Conservation (phyloP, 148 eudicot genomes). For the Mesembryanthemum crystallinum region DNA sequence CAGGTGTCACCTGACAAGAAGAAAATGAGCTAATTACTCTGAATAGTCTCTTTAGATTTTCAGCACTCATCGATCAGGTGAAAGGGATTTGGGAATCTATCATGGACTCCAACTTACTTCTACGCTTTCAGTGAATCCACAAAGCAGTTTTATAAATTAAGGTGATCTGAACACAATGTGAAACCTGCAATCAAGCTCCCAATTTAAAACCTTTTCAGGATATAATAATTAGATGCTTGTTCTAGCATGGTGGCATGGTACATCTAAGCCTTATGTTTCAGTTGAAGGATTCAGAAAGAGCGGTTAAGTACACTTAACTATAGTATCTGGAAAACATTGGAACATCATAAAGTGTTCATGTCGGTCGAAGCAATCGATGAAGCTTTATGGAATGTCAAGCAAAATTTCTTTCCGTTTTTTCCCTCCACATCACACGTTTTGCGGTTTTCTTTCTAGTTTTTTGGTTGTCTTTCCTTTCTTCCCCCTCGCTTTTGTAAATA, state of each 20-base stretch:
- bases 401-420: not conserved
- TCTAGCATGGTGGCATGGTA: not conserved
- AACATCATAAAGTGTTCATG: not conserved
- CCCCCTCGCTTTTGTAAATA: not conserved
- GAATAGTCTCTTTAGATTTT: not conserved
- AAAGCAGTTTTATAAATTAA: not conserved
- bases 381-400: not conserved
- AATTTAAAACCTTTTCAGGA: not conserved
- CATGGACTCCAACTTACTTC: not conserved
- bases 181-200: not conserved
- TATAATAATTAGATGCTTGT: not conserved
- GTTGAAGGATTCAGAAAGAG: not conserved
- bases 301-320: not conserved
- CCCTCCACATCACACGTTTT: too few species aligned
- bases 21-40: not conserved
- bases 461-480: not conserved
- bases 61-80: not conserved
- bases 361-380: not conserved
- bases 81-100: not conserved
- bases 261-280: not conserved
- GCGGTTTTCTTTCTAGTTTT: not conserved
- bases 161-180: not conserved
- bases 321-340: not conserved
- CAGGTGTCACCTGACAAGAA: not conserved
- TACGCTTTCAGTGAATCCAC: not conserved